Percentiles rank a stretch among this genome's conserved stretches.
Conservation (phyloP, 768 basidiomycete species). For the Panaeolus papilionaceus region DNA sequence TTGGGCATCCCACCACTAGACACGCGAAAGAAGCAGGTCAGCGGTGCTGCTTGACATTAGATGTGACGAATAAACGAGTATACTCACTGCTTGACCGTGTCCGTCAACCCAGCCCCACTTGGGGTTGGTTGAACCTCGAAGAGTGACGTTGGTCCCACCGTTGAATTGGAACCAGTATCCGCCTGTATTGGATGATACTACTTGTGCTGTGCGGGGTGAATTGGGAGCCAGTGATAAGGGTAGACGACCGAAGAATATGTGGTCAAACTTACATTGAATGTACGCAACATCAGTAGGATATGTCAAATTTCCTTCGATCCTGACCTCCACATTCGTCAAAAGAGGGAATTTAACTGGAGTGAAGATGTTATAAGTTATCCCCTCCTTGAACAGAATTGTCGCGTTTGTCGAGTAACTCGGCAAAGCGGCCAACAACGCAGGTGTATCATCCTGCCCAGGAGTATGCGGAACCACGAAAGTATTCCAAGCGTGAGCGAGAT, state of each 20-base stretch:
- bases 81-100: slow-evolving; percentile 58
- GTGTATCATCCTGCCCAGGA: slow-evolving; percentile 56
- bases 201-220: slow-evolving; percentile 38
- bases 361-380: slow-evolving; percentile 65
- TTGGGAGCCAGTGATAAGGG: not conserved
- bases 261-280: slow-evolving; percentile 47
- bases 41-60: not conserved
- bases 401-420: slow-evolving; percentile 46
- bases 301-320: slow-evolving; percentile 62
- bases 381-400: slow-evolving; percentile 62
- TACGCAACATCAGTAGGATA: slow-evolving; percentile 58
- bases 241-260: not conserved
- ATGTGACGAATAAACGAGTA: not conserved
- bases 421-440: slow-evolving; percentile 50
- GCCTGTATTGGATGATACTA: slow-evolving; percentile 39
- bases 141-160: slow-evolving; percentile 63
- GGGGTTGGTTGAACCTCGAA: slow-evolving; percentile 59
- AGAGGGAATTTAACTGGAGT: slow-evolving; percentile 62
- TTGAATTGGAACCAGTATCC: slow-evolving; percentile 55
- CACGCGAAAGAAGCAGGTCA: not conserved
- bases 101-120: slow-evolving; percentile 71
- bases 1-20: slow-evolving; percentile 63
- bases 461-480: slow-evolving; percentile 59
- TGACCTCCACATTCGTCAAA: slow-evolving; percentile 62
- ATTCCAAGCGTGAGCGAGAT: slow-evolving; percentile 43